Conservation (phyloP, 768 basidiomycete genomes). For the Boletus tylopilopsis region DNA sequence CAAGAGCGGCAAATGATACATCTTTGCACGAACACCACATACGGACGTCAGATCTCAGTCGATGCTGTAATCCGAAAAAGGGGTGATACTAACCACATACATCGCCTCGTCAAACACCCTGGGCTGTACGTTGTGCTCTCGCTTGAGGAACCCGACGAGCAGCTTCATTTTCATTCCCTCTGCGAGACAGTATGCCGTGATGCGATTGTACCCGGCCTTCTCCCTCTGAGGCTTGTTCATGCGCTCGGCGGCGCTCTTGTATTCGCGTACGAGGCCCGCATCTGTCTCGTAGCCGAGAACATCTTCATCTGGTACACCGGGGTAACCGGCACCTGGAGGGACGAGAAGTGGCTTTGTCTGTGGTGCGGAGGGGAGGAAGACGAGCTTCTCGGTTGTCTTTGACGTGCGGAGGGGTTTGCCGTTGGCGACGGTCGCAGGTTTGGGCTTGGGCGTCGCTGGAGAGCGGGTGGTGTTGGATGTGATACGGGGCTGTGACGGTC, state of each 20-base stretch:
- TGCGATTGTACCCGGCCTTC: slow-evolving; percentile 71
- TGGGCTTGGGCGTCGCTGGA: slow-evolving; percentile 14
- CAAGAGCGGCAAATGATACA: slow-evolving; percentile 88
- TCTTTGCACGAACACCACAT: slow-evolving; percentile 38
- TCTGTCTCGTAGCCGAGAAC: slow-evolving; percentile 64
- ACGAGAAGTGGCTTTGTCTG: slow-evolving; percentile 69
- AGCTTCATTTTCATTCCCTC: slow-evolving; percentile 84
- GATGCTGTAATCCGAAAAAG: neutral
- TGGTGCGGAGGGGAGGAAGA: slow-evolving; percentile 84
- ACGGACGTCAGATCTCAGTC: neutral
- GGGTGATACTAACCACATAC: slow-evolving; percentile 66
- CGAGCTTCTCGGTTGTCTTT: slow-evolving; percentile 89
- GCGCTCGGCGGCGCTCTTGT: slow-evolving; percentile 81
- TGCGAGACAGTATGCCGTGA: slow-evolving; percentile 88
- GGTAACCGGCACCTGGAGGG: slow-evolving; percentile 9
- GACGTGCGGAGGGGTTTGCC: slow-evolving; percentile 72
- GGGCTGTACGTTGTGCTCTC: slow-evolving; percentile 88
- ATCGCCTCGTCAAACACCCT: slow-evolving; percentile 91
- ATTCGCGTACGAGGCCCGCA: slow-evolving; percentile 58
- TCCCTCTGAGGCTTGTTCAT: slow-evolving; percentile 87
- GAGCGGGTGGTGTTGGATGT: slow-evolving; percentile 14
- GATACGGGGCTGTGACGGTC: slow-evolving; percentile 21
- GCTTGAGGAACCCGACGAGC: slow-evolving; percentile 79
- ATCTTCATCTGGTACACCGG: slow-evolving; percentile 37
- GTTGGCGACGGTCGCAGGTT: slow-evolving; percentile 15